Evolutionary conservation across 208 protist genomes (phyloP).

Genomic region (Wallacemonas sp.): DNA sequence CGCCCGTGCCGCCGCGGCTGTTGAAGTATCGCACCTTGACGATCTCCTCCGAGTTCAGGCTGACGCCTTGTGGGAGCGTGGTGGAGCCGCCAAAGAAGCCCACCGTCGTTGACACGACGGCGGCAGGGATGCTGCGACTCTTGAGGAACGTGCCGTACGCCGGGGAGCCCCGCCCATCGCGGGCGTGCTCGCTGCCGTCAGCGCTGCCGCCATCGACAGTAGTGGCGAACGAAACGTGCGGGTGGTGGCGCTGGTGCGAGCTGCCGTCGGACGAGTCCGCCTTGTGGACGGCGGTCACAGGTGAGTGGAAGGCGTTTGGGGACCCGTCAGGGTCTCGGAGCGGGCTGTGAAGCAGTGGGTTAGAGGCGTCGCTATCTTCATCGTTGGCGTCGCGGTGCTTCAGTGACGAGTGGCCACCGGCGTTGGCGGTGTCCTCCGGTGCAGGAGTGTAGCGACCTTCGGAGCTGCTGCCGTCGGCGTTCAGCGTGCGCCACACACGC

Average conservation of each 20-base stretch:
- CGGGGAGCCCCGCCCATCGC: background rate
- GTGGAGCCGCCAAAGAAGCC: background rate
- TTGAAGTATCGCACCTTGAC: constrained; percentile 82
- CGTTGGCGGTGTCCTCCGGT: background rate
- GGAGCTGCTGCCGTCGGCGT: constrained; percentile 13
- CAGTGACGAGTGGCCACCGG: background rate
- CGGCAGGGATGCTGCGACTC: background rate
- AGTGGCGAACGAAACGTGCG: background rate
- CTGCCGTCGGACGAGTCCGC: background rate
- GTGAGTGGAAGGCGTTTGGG: background rate
- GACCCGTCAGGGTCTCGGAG: background rate
- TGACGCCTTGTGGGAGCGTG: constrained; percentile 7
- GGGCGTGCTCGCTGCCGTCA: background rate
- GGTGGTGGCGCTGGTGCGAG: background rate
- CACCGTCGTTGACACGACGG: background rate
- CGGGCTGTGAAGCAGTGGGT: background rate
- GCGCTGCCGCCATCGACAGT: background rate
- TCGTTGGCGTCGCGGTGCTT: background rate
- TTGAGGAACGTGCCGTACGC: constrained; percentile 50
- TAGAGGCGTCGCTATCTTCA: background rate
- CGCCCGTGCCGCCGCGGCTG: constrained; percentile 56
- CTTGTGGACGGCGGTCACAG: background rate
- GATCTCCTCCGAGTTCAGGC: constrained; percentile 39
- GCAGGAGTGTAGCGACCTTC: background rate
- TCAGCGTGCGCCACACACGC: constrained; percentile 65